These are phyloP conservation scores for Leishmania major DNA, from an alignment of 208 protist species.

Conservation along the genomic window DNA sequence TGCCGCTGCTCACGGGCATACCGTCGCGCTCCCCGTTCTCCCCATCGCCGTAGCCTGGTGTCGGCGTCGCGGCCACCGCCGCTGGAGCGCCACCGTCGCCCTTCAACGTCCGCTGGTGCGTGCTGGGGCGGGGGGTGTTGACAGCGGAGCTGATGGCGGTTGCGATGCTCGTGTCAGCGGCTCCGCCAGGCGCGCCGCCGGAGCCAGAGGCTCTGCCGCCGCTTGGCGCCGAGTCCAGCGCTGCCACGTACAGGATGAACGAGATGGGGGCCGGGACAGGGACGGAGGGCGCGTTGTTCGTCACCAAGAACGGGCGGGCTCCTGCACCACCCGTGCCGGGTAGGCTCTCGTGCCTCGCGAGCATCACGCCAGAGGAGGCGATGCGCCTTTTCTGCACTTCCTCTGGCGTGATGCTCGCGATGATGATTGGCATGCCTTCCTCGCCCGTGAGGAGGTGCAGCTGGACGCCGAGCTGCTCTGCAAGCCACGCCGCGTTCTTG, in stretches of 20 bases:
- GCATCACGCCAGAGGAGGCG: too few species aligned
- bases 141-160: conserved; percentile 19
- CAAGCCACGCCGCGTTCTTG: conserved; percentile 45
- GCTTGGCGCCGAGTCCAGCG: conserved; percentile 13
- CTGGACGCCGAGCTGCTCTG: conserved; percentile 55
- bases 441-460: conserved; percentile 45
- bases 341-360: not conserved
- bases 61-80: not conserved
- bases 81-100: not conserved
- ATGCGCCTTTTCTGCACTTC: conserved; percentile 8
- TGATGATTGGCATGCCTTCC: conserved; percentile 38
- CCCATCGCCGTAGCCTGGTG: not conserved
- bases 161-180: conserved; percentile 9
- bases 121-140: conserved; percentile 20
- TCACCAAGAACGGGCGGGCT: not conserved
- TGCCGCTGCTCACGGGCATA: not conserved
- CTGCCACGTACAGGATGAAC: conserved; percentile 31
- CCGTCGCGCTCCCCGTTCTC: not conserved
- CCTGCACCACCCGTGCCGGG: not conserved
- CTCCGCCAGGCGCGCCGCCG: conserved; percentile 7
- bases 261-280: conserved; percentile 8
- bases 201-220: conserved; percentile 2
- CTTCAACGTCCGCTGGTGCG: conserved; percentile 1
- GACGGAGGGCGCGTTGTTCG: not conserved
- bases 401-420: conserved; percentile 28